A percentile compares a stretch with the other conserved stretches of the same genome.
Conservation (phyloP, 192 early-diverging fungal genomes). For the Podila horticola region DNA sequence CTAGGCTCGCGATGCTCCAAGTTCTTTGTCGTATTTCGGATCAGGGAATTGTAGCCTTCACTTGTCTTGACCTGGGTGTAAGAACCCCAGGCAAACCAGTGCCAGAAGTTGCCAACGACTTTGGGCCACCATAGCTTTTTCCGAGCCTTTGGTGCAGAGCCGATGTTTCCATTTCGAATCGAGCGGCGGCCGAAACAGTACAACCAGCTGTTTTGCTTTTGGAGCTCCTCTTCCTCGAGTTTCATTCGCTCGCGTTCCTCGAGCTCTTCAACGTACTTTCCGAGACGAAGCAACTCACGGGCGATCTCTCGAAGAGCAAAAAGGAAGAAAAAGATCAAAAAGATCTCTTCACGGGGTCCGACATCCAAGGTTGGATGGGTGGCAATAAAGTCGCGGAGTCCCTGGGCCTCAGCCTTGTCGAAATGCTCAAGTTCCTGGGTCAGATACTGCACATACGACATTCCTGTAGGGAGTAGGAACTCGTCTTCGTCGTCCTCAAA, state of each 20-base stretch:
- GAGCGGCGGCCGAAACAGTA: neutral
- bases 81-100: slow-evolving; percentile 43
- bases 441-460: slow-evolving; percentile 44
- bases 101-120: slow-evolving; percentile 48
- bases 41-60: slow-evolving; percentile 26
- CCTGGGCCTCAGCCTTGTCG: slow-evolving; percentile 42
- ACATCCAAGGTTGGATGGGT: slow-evolving; percentile 48
- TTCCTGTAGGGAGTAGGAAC: slow-evolving; percentile 17
- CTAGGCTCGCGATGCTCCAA: slow-evolving; percentile 26
- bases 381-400: slow-evolving; percentile 42
- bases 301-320: slow-evolving; percentile 62
- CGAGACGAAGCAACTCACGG: slow-evolving; percentile 47
- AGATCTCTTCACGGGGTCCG: slow-evolving; percentile 57
- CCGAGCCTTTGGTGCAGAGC: neutral
- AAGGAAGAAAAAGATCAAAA: slow-evolving; percentile 63
- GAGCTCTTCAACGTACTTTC: slow-evolving; percentile 36
- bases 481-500: slow-evolving; percentile 21
- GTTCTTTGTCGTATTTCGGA: slow-evolving; percentile 36
- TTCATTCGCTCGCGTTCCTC: slow-evolving; percentile 8
- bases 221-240: slow-evolving; percentile 18
- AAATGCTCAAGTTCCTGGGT: slow-evolving; percentile 41
- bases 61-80: slow-evolving; percentile 48
- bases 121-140: slow-evolving; percentile 49
- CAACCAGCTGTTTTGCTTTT: slow-evolving; percentile 6
- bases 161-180: neutral